Percentiles rank a stretch among this genome's conserved stretches.
These are phyloP conservation scores for Petunia axillaris DNA, from an alignment of 257 asterid species.

Conservation along the genomic window DNA sequence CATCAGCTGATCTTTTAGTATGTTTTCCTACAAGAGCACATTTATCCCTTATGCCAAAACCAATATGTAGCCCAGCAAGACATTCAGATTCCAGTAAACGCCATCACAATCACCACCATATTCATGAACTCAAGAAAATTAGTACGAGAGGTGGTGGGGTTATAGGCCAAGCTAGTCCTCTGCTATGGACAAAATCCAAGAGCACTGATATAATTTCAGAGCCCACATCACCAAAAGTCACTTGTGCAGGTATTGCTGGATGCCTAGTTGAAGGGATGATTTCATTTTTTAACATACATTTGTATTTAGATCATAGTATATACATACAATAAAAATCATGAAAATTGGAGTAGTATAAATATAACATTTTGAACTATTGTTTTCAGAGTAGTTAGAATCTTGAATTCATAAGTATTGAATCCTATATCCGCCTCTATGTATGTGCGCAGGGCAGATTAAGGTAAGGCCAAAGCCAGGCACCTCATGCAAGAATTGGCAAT, in stretches of 20 bases:
- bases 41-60: constrained; percentile 75
- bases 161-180: constrained; percentile 52
- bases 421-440: background rate
- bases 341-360: too few species aligned
- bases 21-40: constrained; percentile 90
- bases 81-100: constrained; percentile 45
- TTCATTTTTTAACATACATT: too few species aligned
- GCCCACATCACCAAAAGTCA: constrained; percentile 86
- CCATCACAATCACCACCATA: constrained; percentile 38
- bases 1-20: constrained; percentile 73
- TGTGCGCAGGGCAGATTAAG: constrained; percentile 74
- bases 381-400: background rate
- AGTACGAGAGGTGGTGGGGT: constrained; percentile 32
- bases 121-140: constrained; percentile 36
- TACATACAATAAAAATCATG: too few species aligned
- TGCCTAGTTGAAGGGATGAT: too few species aligned
- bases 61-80: constrained; percentile 80
- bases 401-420: background rate
- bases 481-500: constrained; percentile 83
- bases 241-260: constrained; percentile 47
- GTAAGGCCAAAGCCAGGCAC: constrained; percentile 41
- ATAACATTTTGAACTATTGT: too few species aligned
- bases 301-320: too few species aligned
- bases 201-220: constrained; percentile 53
- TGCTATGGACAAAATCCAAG: constrained; percentile 56